Evolutionary conservation across 768 basidiomycete species (phyloP), one percentile per base, ranked within the genome.

Genomic region (Termitomyces sp.): DNA sequence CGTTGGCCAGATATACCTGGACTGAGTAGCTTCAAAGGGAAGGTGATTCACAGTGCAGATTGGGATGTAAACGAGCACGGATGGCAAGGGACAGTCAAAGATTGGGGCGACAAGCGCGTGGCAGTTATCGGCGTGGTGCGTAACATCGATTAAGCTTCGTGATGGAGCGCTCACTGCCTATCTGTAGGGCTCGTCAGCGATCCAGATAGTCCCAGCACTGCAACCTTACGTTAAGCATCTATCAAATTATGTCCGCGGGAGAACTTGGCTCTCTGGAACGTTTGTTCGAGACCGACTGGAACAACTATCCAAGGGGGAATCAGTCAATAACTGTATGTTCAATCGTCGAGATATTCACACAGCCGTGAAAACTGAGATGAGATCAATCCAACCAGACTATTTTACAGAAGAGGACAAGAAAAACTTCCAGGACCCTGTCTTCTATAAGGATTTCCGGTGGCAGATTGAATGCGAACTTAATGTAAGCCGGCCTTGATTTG

Each of bases 1-100:
- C 73, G 76, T 26, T 88, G 85, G 87, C 88, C 87, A 2, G 78
- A 84, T 45, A 86, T 88, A 45, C 67, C 73, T 8, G 86, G 85
- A 3, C 65, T 87, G 28, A 69, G 81, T 16, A 72, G 68, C 8
- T 89, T 84, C 69, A 71, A 77, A 58, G 88, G 87, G 4, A 74
- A 71, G 51, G 67, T 87, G 15, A 69, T 85, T 0, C 88, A 90
- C 62, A 83, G 82, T 18, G 87, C 86, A 0, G 65, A 78, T 1
- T 87, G 86, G 82, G 77, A 81, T 33, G 67, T 65, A 16, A 71
- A 72, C 24, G 62, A 61, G 13, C 62, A 63, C 18, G 66, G 66
- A 18, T 80, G 77, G 78, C 66, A 76, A 63, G 77, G 77, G 12
- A 77, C 73, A 16, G 75, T 77, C 8, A 72, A 73, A 55, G 70